These are phyloP conservation scores for Aethionema arabicum DNA, from an alignment of 345 rosid genomes.

Conservation along the genomic window DNA sequence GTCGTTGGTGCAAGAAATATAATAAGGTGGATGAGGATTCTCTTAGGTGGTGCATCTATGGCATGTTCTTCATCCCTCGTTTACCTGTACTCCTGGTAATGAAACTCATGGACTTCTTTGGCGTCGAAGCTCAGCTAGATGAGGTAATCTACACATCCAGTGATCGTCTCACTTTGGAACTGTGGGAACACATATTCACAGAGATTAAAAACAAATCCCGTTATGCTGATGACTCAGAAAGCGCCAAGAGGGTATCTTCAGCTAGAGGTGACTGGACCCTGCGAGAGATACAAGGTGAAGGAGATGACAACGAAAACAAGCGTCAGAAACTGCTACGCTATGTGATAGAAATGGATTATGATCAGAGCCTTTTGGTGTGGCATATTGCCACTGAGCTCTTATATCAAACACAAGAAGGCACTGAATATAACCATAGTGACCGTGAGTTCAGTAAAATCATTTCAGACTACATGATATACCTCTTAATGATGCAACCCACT, in stretches of 20 bases:
- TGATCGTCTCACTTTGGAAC: constrained; percentile 45
- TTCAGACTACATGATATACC: constrained; percentile 57
- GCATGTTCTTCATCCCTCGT: neutral
- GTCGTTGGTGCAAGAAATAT: neutral
- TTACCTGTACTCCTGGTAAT: neutral
- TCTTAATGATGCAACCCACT: constrained; percentile 46
- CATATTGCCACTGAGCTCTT: constrained; percentile 64
- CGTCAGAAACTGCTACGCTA: constrained; percentile 37
- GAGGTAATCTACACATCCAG: constrained; percentile 35
- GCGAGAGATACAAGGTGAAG: constrained; percentile 27
- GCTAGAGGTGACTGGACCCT: constrained; percentile 64
- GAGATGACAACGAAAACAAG: neutral
- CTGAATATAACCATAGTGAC: neutral
- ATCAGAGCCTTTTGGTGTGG: constrained; percentile 51
- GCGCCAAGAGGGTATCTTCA: constrained; percentile 45
- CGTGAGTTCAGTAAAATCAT: constrained; percentile 43
- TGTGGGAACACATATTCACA: constrained; percentile 51
- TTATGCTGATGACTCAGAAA: constrained; percentile 41
- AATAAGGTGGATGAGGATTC: neutral
- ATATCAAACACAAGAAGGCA: constrained; percentile 18
- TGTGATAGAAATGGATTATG: constrained; percentile 40
- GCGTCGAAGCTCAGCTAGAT: constrained; percentile 41
- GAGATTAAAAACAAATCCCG: constrained; percentile 45
- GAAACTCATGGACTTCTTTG: constrained; percentile 24
- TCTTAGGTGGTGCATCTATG: neutral